Conservation (phyloP, 2,329 filamentous ascomycete genomes). For the Passalora sequoiae region DNA sequence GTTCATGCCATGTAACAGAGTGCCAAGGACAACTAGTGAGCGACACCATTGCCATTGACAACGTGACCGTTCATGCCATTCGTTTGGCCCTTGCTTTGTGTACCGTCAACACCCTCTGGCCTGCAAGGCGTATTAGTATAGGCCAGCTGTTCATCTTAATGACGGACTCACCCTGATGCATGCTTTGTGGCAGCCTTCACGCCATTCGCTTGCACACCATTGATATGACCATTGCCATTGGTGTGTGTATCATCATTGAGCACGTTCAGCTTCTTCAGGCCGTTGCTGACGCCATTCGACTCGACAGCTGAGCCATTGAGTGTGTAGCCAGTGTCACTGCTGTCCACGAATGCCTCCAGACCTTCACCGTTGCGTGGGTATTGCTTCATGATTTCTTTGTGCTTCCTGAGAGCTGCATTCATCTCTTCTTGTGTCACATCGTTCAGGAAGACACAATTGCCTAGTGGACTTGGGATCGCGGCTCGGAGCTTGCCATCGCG, state of each 20-base stretch:
- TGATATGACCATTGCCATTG: conserved; percentile 19
- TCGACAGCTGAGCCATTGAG: conserved; percentile 42
- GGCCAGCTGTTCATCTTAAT: too few relatives aligned
- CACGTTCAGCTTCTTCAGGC: conserved; percentile 30
- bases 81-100: conserved; percentile 14
- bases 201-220: conserved; percentile 18
- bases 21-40: background rate
- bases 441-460: conserved; percentile 63
- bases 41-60: conserved; percentile 11
- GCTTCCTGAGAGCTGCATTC: conserved; percentile 53
- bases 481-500: conserved; percentile 63
- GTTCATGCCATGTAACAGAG: too few relatives aligned
- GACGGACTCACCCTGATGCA: conserved; percentile 26
- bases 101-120: conserved; percentile 27
- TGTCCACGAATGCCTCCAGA: conserved; percentile 64
- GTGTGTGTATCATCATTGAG: conserved; percentile 33
- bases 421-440: conserved; percentile 60
- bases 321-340: conserved; percentile 61
- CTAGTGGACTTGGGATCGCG: conserved; percentile 63
- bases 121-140: background rate
- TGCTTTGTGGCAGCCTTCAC: conserved; percentile 27
- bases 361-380: conserved; percentile 62
- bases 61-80: conserved; percentile 20
- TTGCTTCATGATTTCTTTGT: conserved; percentile 59
- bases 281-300: conserved; percentile 24